Conservation (phyloP, 2,329 filamentous ascomycete genomes). For the Dendryphion nanum region DNA sequence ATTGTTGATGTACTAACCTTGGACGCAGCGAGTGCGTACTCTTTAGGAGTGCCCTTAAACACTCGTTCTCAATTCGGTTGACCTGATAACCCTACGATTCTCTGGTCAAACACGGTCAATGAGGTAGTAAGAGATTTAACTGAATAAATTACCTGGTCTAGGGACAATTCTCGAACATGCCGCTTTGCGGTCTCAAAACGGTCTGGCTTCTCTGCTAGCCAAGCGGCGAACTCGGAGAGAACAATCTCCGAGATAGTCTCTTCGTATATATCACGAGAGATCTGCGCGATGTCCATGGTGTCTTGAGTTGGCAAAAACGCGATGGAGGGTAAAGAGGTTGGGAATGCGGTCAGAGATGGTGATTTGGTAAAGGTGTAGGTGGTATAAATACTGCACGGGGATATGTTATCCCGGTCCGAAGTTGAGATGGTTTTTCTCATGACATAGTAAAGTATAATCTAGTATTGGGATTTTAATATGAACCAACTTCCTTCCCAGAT, state of each 20-base stretch:
- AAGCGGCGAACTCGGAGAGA: constrained; percentile 22
- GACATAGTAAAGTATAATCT: no score
- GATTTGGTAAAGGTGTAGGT: no score
- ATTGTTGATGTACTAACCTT: no score
- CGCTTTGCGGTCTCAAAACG: constrained; percentile 22
- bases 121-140: not conserved
- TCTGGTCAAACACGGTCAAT: no score
- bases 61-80: constrained; percentile 8
- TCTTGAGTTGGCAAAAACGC: no score
- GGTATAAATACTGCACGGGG: no score
- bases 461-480: no score
- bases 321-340: no score
- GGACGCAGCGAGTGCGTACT: constrained; percentile 6
- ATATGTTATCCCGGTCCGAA: no score
- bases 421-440: no score
- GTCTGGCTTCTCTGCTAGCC: constrained; percentile 19
- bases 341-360: no score
- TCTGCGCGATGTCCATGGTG: not conserved
- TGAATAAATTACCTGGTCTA: constrained; percentile 23
- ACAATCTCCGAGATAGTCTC: constrained; percentile 24
- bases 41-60: constrained; percentile 9
- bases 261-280: constrained; percentile 16
- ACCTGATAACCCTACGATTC: constrained; percentile 9
- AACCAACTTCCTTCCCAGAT: no score
- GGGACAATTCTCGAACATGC: constrained; percentile 25